Base-by-base conservation (phyloP, 352 stramenopile genomes). In the Globisporangium carolinianum region DNA sequence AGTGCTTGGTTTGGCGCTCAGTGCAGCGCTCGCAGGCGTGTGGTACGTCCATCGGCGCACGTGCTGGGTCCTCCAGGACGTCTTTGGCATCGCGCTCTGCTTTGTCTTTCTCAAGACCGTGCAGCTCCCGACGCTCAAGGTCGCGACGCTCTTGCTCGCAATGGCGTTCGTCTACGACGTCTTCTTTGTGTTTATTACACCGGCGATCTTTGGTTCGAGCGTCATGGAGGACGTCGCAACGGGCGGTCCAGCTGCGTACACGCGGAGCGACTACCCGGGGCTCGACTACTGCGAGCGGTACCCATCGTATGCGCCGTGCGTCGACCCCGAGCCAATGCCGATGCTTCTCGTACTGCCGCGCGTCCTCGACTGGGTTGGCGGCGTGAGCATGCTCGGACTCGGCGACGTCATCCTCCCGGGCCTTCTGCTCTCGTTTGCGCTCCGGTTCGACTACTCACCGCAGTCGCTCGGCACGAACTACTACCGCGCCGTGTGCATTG, bases 331-430 rank as follows among this genome's bases (percentile, higher is more conserved):
- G 47, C 72, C 76, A 0, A 86, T 98, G 60, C 96, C 96, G 6
- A 99, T 98, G 94, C 74, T 98, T 15, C 87, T 98, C 51, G 75
- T 96, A 39, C 67, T 98, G 48, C 96, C 96, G 35, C 83, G 91
- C 9, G 64, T 98, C 36, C 66, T 86, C 38, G 89, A 98, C 74
- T 98, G 96, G 79, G 66, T 84, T 41, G 90, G 91, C 51, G 96
- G 96, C 9, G 79, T 85, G 15, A 95, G 76, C 39, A 93, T 99
- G 82, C 75, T 99, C 12, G 96, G 96, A 57, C 71, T 99, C 3
- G 96, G 96, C 8, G 96, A 99, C 76, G 98, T 99, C 61, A 97
- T 98, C 17, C 60, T 98, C 39, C 94, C 94, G 6, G 95, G 96
- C 3, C 75, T 99, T 61, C 68, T 99, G 39, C 71, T 98, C 11